A percentile compares a stretch with the other conserved stretches of the same genome.
These are phyloP conservation scores for Aspergillus vadensis DNA, from an alignment of 2,329 filamentous ascomycete species.

Conservation along the genomic window DNA sequence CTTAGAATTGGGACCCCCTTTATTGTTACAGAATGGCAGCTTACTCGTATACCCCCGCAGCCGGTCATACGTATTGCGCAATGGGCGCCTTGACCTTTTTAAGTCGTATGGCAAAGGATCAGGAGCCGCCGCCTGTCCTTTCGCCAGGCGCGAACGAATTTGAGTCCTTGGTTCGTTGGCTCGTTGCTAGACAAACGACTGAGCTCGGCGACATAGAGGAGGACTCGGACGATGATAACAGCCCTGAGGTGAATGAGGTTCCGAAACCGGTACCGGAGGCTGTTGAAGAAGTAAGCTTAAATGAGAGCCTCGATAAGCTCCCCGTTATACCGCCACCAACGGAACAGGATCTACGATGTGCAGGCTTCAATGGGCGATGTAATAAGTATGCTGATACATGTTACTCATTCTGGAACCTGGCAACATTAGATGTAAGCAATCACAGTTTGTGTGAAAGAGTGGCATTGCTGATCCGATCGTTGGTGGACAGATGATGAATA, in stretches of 20 bases:
- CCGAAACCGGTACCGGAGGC: neutral
- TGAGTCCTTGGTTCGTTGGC: conserved; percentile 54
- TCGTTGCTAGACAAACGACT: conserved; percentile 65
- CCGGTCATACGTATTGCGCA: conserved; percentile 89
- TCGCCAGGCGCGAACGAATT: conserved; percentile 33
- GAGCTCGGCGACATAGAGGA: conserved; percentile 55
- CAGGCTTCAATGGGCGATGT: conserved; percentile 85
- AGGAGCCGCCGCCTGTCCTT: conserved; percentile 24
- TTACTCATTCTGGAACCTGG: conserved; percentile 90
- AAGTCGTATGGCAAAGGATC: conserved; percentile 57
- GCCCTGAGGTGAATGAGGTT: conserved; percentile 19
- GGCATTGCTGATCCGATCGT: conserved; percentile 22
- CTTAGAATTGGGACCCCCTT: too few relatives aligned
- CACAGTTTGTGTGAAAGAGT: neutral
- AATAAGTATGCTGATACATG: conserved; percentile 95
- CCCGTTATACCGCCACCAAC: conserved; percentile 26
- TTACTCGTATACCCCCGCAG: conserved; percentile 46
- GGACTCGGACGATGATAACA: conserved; percentile 45
- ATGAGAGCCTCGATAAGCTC: conserved; percentile 32
- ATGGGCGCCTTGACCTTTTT: conserved; percentile 76
- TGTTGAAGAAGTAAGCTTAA: conserved; percentile 19
- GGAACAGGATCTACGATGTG: conserved; percentile 48
- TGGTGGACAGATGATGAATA: conserved; percentile 58
- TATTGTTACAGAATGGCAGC: conserved; percentile 2
- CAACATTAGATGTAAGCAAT: conserved; percentile 56